Percentiles rank a stretch among this genome's conserved stretches.
Conservation (phyloP, 2,329 filamentous ascomycete species). For the Colletotrichum incanum region DNA sequence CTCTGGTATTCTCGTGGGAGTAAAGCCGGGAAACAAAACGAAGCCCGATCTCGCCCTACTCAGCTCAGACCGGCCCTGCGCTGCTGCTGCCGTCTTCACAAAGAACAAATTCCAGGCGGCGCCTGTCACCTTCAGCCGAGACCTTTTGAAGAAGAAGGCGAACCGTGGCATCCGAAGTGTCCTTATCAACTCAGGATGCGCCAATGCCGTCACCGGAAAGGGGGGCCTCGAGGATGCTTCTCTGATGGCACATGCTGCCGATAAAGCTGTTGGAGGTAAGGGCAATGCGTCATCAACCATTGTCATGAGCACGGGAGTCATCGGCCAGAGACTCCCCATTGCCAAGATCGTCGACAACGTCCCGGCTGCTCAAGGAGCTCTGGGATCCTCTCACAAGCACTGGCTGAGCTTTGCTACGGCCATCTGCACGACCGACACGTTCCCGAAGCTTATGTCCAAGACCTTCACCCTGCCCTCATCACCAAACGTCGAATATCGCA, state of each 20-base stretch:
- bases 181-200: conserved; percentile 95
- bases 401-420: conserved; percentile 91
- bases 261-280: conserved; percentile 69
- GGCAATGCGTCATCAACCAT: conserved; percentile 73
- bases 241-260: conserved; percentile 85
- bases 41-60: conserved; percentile 94
- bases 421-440: conserved; percentile 98
- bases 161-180: conserved; percentile 84
- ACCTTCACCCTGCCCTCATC: conserved; percentile 89
- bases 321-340: conserved; percentile 94
- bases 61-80: conserved; percentile 87
- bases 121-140: conserved; percentile 87
- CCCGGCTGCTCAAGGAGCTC: conserved; percentile 79
- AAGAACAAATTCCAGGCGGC: conserved; percentile 99
- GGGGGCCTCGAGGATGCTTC: conserved; percentile 90
- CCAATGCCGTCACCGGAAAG: conserved; percentile 95
- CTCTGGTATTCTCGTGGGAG: conserved; percentile 90
- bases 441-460: conserved; percentile 92
- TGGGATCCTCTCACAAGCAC: conserved; percentile 84
- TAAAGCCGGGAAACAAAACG: conserved; percentile 92
- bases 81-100: conserved; percentile 94
- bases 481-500: conserved; percentile 81
- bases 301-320: conserved; percentile 99
- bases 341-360: conserved; percentile 90
- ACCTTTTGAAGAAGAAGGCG: conserved; percentile 76